phyloP scores from a whole-genome alignment of 805 yeast genomes.

The Suhomyces emberorum region DNA sequence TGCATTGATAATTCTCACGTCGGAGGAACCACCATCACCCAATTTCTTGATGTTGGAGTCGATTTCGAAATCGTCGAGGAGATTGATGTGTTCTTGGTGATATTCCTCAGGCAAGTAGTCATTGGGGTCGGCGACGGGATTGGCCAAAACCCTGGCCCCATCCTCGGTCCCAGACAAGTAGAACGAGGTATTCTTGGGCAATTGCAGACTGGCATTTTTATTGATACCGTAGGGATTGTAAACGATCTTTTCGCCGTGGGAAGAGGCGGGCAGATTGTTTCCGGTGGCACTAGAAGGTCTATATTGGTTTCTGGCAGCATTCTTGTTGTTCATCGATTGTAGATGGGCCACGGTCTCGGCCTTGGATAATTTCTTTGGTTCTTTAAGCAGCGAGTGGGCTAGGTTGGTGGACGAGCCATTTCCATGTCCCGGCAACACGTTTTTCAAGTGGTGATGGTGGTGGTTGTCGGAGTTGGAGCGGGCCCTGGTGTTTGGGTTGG shows the following conservation, averaged over 20 bases:
- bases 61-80: conserved; percentile 55
- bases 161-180: conserved; percentile 29
- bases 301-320: conserved; percentile 18
- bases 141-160: conserved; percentile 49
- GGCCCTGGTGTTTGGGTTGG: conserved; percentile 5
- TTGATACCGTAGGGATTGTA: conserved; percentile 67
- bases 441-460: conserved; percentile 5
- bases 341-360: conserved; percentile 39
- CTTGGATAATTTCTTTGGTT: conserved; percentile 12
- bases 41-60: conserved; percentile 42
- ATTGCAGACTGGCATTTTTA: conserved; percentile 22
- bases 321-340: conserved; percentile 29
- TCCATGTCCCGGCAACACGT: conserved; percentile 3
- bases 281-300: conserved; percentile 7
- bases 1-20: conserved; percentile 48
- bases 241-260: conserved; percentile 40
- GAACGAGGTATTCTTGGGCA: conserved; percentile 22
- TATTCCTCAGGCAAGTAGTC: conserved; percentile 54
- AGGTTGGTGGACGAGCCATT: conserved; percentile 4
- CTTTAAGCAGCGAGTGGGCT: conserved; percentile 9
- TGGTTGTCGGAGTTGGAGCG: conserved; percentile 4
- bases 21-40: conserved; percentile 73
- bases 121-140: conserved; percentile 67
- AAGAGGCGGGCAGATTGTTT: background rate
- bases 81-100: conserved; percentile 44